These are phyloP conservation scores for Microstegium vimineum DNA, from an alignment of 176 grass and related monocot species.

Conservation along the genomic window DNA sequence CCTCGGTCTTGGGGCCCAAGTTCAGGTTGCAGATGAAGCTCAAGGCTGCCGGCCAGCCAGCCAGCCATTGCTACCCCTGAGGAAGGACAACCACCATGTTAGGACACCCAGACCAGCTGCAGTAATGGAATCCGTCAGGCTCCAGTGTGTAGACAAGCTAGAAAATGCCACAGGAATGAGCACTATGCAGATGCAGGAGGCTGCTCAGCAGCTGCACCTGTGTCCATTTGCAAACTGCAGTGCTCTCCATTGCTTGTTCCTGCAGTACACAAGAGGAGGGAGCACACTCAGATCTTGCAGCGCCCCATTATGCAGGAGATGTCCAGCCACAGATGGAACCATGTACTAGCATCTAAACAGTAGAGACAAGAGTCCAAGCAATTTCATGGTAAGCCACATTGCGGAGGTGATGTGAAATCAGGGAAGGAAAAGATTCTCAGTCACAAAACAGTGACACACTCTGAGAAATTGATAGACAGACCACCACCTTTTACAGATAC, in stretches of 20 bases:
- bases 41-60: slow-evolving; percentile 42
- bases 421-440: slow-evolving; percentile 19
- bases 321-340: slow-evolving; percentile 25
- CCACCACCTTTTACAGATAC: slow-evolving; percentile 11
- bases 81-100: slow-evolving; percentile 42
- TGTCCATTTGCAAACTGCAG: slow-evolving; percentile 18
- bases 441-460: not conserved
- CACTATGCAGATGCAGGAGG: slow-evolving; percentile 44
- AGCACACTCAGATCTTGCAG: slow-evolving; percentile 42
- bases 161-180: slow-evolving; percentile 40
- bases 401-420: not conserved
- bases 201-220: slow-evolving; percentile 1
- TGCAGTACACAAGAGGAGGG: slow-evolving; percentile 18
- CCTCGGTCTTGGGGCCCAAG: not conserved
- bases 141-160: slow-evolving; percentile 45
- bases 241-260: not conserved
- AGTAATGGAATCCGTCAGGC: slow-evolving; percentile 47
- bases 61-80: slow-evolving; percentile 36
- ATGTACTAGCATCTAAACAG: slow-evolving; percentile 38
- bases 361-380: slow-evolving; percentile 25
- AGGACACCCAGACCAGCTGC: slow-evolving; percentile 18
- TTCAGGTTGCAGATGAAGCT: slow-evolving; percentile 33
- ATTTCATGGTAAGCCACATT: slow-evolving; percentile 15
- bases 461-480: not conserved
- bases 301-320: slow-evolving; percentile 32